Evolutionary conservation across 2,329 filamentous ascomycete species (phyloP).

Genomic region (Trichoderma sp.): DNA sequence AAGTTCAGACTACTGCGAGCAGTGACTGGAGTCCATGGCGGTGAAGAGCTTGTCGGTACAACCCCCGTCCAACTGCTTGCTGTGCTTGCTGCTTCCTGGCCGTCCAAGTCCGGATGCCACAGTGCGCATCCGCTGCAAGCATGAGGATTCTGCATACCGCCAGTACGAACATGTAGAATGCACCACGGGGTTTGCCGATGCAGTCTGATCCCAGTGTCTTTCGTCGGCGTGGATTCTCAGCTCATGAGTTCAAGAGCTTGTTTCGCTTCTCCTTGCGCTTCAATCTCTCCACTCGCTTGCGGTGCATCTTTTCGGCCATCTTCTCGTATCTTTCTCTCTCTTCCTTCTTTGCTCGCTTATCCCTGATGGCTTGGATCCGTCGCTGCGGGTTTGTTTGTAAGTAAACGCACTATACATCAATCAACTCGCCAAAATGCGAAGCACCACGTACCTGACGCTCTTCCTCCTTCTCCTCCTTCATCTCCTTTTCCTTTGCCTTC

Average conservation of each 20-base stretch:
- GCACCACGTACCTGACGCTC: constrained; percentile 64
- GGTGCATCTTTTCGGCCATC: constrained; percentile 97
- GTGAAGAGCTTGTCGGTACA: constrained; percentile 5
- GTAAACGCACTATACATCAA: background rate
- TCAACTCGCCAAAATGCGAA: background rate
- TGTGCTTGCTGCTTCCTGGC: background rate
- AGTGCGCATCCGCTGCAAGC: background rate
- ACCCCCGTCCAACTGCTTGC: background rate
- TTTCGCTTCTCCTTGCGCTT: constrained; percentile 97
- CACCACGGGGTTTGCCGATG: background rate
- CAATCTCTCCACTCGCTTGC: constrained; percentile 86
- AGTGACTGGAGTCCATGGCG: background rate
- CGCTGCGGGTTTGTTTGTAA: constrained; percentile 47
- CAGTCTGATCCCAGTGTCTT: background rate
- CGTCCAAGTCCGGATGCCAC: background rate
- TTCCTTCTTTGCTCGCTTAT: constrained; percentile 82
- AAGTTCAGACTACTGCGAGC: background rate
- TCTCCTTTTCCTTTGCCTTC: constrained; percentile 90
- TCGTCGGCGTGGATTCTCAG: constrained; percentile 4
- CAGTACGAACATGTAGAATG: background rate
- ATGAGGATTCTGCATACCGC: background rate
- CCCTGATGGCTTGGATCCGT: constrained; percentile 75
- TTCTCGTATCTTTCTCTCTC: constrained; percentile 91
- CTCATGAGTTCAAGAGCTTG: constrained; percentile 68
- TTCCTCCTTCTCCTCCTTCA: constrained; percentile 95